Conservation (phyloP, 1,284 basidiomycete genomes). For the Pseudozyma sp. region DNA sequence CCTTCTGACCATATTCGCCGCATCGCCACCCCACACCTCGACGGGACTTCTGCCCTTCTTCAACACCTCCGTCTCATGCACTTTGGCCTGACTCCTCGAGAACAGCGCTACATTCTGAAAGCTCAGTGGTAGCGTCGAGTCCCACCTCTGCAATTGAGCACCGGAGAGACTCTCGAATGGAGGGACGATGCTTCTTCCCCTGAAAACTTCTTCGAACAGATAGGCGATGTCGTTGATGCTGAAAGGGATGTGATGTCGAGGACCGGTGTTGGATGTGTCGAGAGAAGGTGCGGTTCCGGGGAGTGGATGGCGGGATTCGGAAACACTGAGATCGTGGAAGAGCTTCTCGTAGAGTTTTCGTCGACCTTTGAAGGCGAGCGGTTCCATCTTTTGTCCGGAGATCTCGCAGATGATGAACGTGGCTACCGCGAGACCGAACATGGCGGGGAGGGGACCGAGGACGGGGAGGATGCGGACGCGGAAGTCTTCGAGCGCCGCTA, state of each 20-base stretch:
- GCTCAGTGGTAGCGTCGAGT: slow-evolving; percentile 59
- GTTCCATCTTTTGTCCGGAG: slow-evolving; percentile 61
- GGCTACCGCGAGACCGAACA: slow-evolving; percentile 66
- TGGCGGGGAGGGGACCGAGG: slow-evolving; percentile 73
- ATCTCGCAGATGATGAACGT: slow-evolving; percentile 67
- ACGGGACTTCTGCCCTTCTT: slow-evolving; percentile 51
- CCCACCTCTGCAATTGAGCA: slow-evolving; percentile 62
- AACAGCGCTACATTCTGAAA: slow-evolving; percentile 65
- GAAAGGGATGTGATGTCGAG: slow-evolving; percentile 56
- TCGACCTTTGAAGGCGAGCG: slow-evolving; percentile 59
- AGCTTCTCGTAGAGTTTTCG: slow-evolving; percentile 63
- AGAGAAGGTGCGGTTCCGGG: slow-evolving; percentile 7
- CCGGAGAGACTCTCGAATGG: slow-evolving; percentile 55
- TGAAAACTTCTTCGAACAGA: slow-evolving; percentile 65
- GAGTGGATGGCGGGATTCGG: slow-evolving; percentile 36
- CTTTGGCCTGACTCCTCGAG: slow-evolving; percentile 54
- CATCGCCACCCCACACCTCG: slow-evolving; percentile 63
- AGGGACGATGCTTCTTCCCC: slow-evolving; percentile 59
- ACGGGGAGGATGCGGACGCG: slow-evolving; percentile 89
- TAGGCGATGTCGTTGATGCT: slow-evolving; percentile 64
- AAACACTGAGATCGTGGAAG: slow-evolving; percentile 41
- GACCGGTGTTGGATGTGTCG: slow-evolving; percentile 13
- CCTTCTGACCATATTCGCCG: slow-evolving; percentile 51
- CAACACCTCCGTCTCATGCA: slow-evolving; percentile 61
- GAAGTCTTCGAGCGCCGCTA: slow-evolving; percentile 93